A percentile compares a stretch with the other conserved stretches of the same genome.
These are phyloP conservation scores for Aspergillus bridgeri DNA, from an alignment of 495 filamentous ascomycete species.

Conservation along the genomic window DNA sequence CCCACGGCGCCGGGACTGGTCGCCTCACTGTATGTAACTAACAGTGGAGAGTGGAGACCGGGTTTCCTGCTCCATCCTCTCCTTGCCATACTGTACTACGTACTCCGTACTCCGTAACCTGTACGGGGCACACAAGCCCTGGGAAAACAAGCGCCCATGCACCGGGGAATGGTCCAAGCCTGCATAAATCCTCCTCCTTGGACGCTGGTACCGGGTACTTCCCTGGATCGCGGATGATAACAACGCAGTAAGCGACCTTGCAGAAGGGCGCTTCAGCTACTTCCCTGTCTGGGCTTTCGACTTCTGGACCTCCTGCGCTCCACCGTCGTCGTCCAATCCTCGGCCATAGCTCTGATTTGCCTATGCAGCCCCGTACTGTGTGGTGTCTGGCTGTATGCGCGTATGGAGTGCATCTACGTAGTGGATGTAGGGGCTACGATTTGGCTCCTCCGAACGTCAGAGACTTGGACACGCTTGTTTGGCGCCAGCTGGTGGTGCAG, in stretches of 20 bases:
- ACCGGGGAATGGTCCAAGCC: too few relatives aligned
- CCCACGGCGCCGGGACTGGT: conserved; percentile 14
- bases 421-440: background rate
- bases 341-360: background rate
- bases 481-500: conserved; percentile 21
- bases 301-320: too few relatives aligned
- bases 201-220: background rate
- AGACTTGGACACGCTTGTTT: conserved; percentile 20
- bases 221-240: background rate
- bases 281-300: conserved; percentile 1
- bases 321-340: too few relatives aligned
- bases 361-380: background rate
- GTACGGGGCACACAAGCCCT: too few relatives aligned
- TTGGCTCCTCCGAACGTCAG: background rate
- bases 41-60: background rate
- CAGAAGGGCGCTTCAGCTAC: conserved; percentile 1
- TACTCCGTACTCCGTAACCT: too few relatives aligned
- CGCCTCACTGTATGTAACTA: conserved; percentile 16
- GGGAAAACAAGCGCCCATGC: too few relatives aligned
- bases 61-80: background rate
- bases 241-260: conserved; percentile 3
- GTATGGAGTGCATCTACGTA: background rate
- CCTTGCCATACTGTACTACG: background rate
- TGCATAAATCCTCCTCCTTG: too few relatives aligned
- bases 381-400: too few relatives aligned